A percentile compares a stretch with the other conserved stretches of the same genome.
Evolutionary conservation across 2,329 filamentous ascomycete genomes (phyloP).

Genomic region (Fusarium sublunatum): DNA sequence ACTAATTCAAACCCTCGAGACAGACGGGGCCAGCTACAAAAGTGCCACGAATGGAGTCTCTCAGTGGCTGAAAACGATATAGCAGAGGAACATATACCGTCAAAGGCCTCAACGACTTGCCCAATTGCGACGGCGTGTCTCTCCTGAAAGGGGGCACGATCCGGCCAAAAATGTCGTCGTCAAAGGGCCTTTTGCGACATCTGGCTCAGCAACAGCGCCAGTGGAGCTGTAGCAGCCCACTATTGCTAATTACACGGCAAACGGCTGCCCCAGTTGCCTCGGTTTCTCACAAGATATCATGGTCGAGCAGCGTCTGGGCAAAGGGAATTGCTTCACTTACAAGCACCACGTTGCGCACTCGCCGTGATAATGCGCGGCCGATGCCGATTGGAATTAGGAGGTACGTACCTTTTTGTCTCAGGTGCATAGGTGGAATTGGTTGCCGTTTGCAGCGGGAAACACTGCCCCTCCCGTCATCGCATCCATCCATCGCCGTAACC

Average conservation of each 20-base stretch:
- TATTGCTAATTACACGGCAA: conserved; percentile 37
- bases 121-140: conserved; percentile 40
- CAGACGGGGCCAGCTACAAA: conserved; percentile 40
- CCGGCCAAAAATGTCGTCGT: conserved; percentile 43
- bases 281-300: conserved; percentile 2
- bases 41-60: conserved; percentile 43
- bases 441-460: too few species aligned
- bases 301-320: conserved; percentile 11
- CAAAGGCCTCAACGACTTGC: conserved; percentile 36
- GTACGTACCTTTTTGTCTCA: conserved; percentile 36
- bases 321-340: conserved; percentile 27
- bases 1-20: conserved; percentile 11
- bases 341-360: conserved; percentile 22
- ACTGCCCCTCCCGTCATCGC: conserved; percentile 26
- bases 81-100: conserved; percentile 24
- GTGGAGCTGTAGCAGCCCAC: conserved; percentile 42
- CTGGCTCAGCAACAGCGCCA: conserved; percentile 40
- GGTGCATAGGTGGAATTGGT: neutral
- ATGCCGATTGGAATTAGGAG: conserved; percentile 43
- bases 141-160: conserved; percentile 33
- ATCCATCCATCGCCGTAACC: conserved; percentile 1
- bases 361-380: conserved; percentile 33
- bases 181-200: conserved; percentile 47
- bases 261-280: conserved; percentile 17
- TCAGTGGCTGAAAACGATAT: conserved; percentile 23